Evolutionary conservation across 2,329 filamentous ascomycete species (phyloP).

Genomic region (Neofusicoccum umdonicola): DNA sequence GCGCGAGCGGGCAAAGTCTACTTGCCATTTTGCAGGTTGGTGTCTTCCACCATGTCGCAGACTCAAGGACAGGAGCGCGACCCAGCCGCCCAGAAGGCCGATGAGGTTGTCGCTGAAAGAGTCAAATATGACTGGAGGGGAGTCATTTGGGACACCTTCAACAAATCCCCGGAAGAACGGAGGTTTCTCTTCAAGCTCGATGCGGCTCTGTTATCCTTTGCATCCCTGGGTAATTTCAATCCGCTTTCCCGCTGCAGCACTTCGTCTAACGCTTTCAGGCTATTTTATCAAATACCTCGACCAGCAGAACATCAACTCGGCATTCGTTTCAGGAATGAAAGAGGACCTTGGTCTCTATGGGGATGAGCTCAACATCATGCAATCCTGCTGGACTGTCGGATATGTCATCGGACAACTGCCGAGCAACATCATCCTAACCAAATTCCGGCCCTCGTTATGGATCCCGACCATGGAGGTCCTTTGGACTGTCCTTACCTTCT

Average conservation of each 20-base stretch:
- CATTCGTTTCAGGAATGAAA: slow-evolving; percentile 41
- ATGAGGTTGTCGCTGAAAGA: neutral
- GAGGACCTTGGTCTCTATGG: slow-evolving; percentile 53
- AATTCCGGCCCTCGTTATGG: slow-evolving; percentile 48
- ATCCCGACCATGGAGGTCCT: slow-evolving; percentile 48
- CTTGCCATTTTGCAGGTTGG: neutral
- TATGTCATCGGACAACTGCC: slow-evolving; percentile 57
- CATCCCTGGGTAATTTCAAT: slow-evolving; percentile 37
- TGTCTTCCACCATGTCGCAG: neutral
- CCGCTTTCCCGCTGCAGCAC: neutral
- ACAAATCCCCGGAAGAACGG: slow-evolving; percentile 25
- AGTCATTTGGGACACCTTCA: slow-evolving; percentile 24
- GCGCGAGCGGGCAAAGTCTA: neutral
- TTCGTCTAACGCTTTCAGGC: slow-evolving; percentile 27
- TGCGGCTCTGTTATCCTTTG: slow-evolving; percentile 47
- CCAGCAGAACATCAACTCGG: slow-evolving; percentile 41
- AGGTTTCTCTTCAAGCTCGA: slow-evolving; percentile 29
- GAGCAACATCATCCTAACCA: slow-evolving; percentile 52
- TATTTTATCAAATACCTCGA: slow-evolving; percentile 54
- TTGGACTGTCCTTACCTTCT: slow-evolving; percentile 52
- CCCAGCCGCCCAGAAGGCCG: neutral
- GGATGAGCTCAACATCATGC: slow-evolving; percentile 57
- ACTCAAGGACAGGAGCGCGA: neutral
- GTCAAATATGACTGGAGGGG: slow-evolving; percentile 9
- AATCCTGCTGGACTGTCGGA: slow-evolving; percentile 59